Percentiles rank a stretch among this genome's conserved stretches.
Evolutionary conservation across 31 red algal species (phyloP).

Genomic region (Asparagopsis taxiformis): DNA sequence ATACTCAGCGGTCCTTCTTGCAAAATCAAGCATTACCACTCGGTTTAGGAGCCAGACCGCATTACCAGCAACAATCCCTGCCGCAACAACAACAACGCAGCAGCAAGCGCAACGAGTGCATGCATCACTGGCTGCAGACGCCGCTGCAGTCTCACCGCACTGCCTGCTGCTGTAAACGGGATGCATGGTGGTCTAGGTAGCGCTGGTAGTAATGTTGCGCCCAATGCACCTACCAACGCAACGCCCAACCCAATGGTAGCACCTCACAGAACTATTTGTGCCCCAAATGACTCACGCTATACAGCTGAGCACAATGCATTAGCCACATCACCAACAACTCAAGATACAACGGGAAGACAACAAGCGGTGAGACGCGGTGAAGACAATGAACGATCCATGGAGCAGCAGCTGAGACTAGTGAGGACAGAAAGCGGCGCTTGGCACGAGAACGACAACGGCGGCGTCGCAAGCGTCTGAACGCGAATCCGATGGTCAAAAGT

Average conservation of each 20-base stretch:
- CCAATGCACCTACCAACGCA: background rate
- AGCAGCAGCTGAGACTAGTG: slow-evolving; percentile 13
- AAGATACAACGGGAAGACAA: background rate
- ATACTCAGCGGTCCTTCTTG: slow-evolving; percentile 21
- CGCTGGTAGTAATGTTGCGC: background rate
- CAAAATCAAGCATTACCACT: slow-evolving; percentile 1
- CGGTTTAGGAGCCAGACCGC: background rate
- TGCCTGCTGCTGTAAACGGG: slow-evolving; percentile 12
- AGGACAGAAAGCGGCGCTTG: slow-evolving; percentile 43
- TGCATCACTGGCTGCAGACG: background rate
- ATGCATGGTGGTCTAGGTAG: slow-evolving; percentile 3
- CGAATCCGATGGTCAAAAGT: slow-evolving; percentile 13
- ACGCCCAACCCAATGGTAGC: background rate
- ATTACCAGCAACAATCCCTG: background rate
- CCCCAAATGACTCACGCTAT: too few relatives aligned
- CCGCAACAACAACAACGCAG: background rate
- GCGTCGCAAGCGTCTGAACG: slow-evolving; percentile 36
- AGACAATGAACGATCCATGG: background rate
- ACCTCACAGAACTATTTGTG: background rate
- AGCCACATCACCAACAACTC: slow-evolving; percentile 11
- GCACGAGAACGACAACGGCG: slow-evolving; percentile 42
- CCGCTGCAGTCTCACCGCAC: slow-evolving; percentile 11
- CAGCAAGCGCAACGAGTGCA: background rate
- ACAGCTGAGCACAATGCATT: too few relatives aligned
- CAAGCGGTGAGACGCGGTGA: background rate